phyloP scores from a whole-genome alignment of 495 filamentous ascomycete species.

The Achaetomiella virescens region DNA sequence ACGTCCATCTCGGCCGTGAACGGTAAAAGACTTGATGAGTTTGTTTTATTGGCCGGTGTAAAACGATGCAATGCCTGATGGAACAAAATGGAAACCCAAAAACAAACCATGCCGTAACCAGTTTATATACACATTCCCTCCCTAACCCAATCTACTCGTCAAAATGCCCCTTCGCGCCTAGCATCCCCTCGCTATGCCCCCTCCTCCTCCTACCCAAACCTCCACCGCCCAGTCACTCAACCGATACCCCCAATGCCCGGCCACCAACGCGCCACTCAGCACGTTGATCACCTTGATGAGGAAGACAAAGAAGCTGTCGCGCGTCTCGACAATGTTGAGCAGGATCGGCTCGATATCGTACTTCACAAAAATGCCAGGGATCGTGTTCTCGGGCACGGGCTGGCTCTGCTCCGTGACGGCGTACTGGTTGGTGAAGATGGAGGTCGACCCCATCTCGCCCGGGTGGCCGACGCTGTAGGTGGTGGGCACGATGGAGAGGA shows the following conservation, averaged over 20 bases:
- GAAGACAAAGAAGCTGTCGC: slow-evolving; percentile 66
- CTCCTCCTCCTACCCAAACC: slow-evolving; percentile 45
- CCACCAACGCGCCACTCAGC: slow-evolving; percentile 54
- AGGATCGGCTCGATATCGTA: slow-evolving; percentile 97
- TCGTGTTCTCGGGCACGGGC: slow-evolving; percentile 56
- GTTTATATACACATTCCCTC: background rate
- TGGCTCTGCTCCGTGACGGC: slow-evolving; percentile 82
- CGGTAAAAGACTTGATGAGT: background rate
- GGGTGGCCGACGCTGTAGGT: slow-evolving; percentile 64
- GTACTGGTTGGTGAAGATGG: slow-evolving; percentile 94
- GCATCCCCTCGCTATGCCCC: slow-evolving; percentile 51
- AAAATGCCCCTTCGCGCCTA: slow-evolving; percentile 31
- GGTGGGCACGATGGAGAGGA: slow-evolving; percentile 94
- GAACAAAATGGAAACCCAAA: background rate
- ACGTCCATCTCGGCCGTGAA: background rate
- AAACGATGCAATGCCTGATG: background rate
- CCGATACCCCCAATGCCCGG: slow-evolving; percentile 55
- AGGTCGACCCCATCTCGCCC: slow-evolving; percentile 26
- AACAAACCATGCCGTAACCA: background rate
- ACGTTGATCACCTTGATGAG: slow-evolving; percentile 66
- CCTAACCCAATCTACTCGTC: background rate
- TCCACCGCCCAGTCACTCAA: slow-evolving; percentile 48
- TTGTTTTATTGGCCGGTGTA: too few relatives aligned
- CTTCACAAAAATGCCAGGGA: slow-evolving; percentile 97
- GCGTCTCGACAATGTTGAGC: slow-evolving; percentile 74